phyloP scores from a whole-genome alignment of 495 filamentous ascomycete genomes.

The Baudoinia panamericana region DNA sequence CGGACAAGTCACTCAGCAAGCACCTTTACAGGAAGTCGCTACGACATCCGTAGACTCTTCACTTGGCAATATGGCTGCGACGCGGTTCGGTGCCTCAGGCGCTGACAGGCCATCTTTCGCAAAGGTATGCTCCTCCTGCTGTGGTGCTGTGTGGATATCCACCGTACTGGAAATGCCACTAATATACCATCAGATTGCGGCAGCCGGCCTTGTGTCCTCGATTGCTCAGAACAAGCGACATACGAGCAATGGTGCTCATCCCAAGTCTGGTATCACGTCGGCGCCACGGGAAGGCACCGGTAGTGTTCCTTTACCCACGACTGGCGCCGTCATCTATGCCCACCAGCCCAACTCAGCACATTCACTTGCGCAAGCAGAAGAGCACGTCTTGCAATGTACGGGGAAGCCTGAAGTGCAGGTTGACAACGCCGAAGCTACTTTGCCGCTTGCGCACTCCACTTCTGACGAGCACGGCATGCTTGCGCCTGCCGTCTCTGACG shows the following conservation, averaged over 20 bases:
- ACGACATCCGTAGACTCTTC: not conserved
- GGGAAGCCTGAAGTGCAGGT: constrained; percentile 3
- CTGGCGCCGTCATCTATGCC: constrained; percentile 1
- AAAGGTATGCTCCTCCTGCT: constrained; percentile 35
- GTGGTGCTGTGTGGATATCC: too few species aligned
- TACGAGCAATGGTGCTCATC: not conserved
- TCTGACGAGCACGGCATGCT: constrained; percentile 6
- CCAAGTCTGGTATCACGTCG: constrained; percentile 6
- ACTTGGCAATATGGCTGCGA: constrained; percentile 11
- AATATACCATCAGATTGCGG: constrained; percentile 10
- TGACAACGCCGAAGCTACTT: not conserved
- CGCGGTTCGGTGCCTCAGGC: too few species aligned
- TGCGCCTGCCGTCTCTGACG: constrained; percentile 23
- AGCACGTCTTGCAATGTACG: not conserved
- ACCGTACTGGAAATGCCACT: too few species aligned
- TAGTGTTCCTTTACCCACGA: too few species aligned
- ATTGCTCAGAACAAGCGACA: not conserved
- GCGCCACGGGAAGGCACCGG: constrained; percentile 5
- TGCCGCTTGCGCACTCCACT: not conserved
- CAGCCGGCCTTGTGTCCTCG: constrained; percentile 11
- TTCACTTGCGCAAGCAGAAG: too few species aligned
- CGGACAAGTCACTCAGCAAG: constrained; percentile 9
- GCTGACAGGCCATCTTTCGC: constrained; percentile 34
- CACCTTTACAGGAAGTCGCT: not conserved
- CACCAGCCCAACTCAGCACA: too few species aligned